A percentile compares a stretch with the other conserved stretches of the same genome.
Evolutionary conservation across 768 basidiomycete species (phyloP).

Genomic region (Amanita thiersii): DNA sequence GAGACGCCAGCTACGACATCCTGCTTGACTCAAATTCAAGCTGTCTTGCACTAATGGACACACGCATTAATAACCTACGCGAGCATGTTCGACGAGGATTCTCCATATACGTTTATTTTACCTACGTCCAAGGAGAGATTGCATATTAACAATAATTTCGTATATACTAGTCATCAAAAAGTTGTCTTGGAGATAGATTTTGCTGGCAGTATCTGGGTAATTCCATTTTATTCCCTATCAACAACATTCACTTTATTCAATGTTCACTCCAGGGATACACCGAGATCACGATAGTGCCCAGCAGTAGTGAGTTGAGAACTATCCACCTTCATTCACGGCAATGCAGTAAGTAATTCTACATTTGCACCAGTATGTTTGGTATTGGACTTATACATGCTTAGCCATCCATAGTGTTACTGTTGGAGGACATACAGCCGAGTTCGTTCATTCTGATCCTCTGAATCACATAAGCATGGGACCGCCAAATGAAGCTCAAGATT

Average conservation of each 20-base stretch:
- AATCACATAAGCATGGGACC: slow-evolving; percentile 50
- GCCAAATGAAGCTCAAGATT: slow-evolving; percentile 54
- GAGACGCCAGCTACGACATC: slow-evolving; percentile 14
- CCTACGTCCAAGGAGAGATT: slow-evolving; percentile 11
- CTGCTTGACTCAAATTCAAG: slow-evolving; percentile 19
- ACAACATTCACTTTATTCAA: slow-evolving; percentile 4
- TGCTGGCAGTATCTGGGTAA: slow-evolving; percentile 76
- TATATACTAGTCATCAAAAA: slow-evolving; percentile 90
- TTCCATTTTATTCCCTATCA: slow-evolving; percentile 16
- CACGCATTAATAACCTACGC: slow-evolving; percentile 55
- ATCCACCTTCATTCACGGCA: slow-evolving; percentile 86
- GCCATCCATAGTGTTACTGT: slow-evolving; percentile 72
- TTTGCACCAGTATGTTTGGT: background rate
- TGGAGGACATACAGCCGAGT: slow-evolving; percentile 64
- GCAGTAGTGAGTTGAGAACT: slow-evolving; percentile 68
- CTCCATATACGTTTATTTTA: slow-evolving; percentile 70
- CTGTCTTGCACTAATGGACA: slow-evolving; percentile 30
- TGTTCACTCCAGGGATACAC: slow-evolving; percentile 71
- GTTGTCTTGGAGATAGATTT: slow-evolving; percentile 94
- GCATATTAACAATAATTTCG: slow-evolving; percentile 23
- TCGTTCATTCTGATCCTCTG: slow-evolving; percentile 71
- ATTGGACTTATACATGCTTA: slow-evolving; percentile 22
- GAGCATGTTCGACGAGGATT: slow-evolving; percentile 79
- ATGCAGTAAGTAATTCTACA: slow-evolving; percentile 51
- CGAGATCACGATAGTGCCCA: slow-evolving; percentile 84